Percentiles rank a stretch among this genome's conserved stretches.
phyloP scores from a whole-genome alignment of 1,284 basidiomycete genomes.

The Ceratobasidium sp. region DNA sequence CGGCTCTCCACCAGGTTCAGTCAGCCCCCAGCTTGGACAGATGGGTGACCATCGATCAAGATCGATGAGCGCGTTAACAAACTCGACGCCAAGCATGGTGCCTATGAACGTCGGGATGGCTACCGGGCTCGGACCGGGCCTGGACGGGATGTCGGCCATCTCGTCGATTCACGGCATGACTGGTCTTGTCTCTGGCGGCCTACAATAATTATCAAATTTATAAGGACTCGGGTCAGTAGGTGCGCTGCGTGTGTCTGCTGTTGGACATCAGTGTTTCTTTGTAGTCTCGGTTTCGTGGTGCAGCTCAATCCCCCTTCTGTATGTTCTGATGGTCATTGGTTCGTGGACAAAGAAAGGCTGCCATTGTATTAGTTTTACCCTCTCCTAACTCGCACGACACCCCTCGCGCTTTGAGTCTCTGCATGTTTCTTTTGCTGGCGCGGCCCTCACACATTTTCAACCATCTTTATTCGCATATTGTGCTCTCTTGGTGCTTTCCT shows the following conservation, averaged over 20 bases:
- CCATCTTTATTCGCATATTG: constrained; percentile 21
- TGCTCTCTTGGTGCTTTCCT: constrained; percentile 18
- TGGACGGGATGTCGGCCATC: constrained; percentile 35
- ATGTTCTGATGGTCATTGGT: constrained; percentile 11
- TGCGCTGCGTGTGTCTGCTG: constrained; percentile 22
- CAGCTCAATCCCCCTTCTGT: background rate
- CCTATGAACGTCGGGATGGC: constrained; percentile 39
- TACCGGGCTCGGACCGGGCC: constrained; percentile 28
- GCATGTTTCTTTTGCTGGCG: constrained; percentile 8
- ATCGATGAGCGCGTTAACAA: constrained; percentile 30
- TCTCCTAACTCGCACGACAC: background rate
- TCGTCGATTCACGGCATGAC: constrained; percentile 29
- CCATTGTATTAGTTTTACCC: constrained; percentile 32
- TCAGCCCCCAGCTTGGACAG: constrained; percentile 23
- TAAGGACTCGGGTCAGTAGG: background rate
- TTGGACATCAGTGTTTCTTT: constrained; percentile 21
- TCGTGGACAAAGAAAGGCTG: constrained; percentile 29
- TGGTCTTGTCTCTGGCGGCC: constrained; percentile 26
- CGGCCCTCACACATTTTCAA: background rate
- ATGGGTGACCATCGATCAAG: constrained; percentile 36
- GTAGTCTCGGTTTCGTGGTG: background rate
- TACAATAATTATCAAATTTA: constrained; percentile 25
- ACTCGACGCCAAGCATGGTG: background rate
- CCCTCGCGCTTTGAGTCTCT: background rate
- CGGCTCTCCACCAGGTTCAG: constrained; percentile 18